Evolutionary conservation across 2,329 filamentous ascomycete genomes (phyloP).

Genomic region (Elsinoe batatas): DNA sequence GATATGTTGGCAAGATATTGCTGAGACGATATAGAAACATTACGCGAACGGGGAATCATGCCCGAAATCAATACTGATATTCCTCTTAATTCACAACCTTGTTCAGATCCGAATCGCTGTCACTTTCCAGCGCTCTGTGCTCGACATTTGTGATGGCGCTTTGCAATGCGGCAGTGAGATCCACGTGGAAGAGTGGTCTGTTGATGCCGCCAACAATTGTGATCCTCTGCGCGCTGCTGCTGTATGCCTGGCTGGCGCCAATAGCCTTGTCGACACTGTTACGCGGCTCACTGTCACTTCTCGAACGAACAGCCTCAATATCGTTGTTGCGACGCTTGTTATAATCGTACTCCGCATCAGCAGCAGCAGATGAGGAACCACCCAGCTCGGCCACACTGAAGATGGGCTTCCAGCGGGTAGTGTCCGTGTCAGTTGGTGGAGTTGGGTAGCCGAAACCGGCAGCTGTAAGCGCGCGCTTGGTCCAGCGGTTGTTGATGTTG

Average conservation of each 20-base stretch:
- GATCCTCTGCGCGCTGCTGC: constrained; percentile 30
- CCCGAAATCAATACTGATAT: background rate
- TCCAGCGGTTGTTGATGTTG: constrained; percentile 90
- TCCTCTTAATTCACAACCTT: background rate
- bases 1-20: background rate
- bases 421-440: constrained; percentile 38
- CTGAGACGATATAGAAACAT: background rate
- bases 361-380: constrained; percentile 59
- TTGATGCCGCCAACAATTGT: constrained; percentile 78
- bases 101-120: constrained; percentile 9
- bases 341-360: constrained; percentile 53
- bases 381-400: constrained; percentile 86
- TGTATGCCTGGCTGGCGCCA: constrained; percentile 35
- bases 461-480: constrained; percentile 75
- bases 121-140: constrained; percentile 15
- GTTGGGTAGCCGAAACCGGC: constrained; percentile 83
- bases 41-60: background rate
- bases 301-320: constrained; percentile 15
- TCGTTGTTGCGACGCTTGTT: constrained; percentile 40
- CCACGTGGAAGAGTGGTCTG: constrained; percentile 85
- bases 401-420: constrained; percentile 80
- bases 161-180: constrained; percentile 79
- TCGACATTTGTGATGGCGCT: constrained; percentile 74
- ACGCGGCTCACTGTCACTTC: constrained; percentile 19
- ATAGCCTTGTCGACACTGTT: constrained; percentile 35